Evolutionary conservation across 352 stramenopile genomes (phyloP).

Genomic region (Pythium sp.): DNA sequence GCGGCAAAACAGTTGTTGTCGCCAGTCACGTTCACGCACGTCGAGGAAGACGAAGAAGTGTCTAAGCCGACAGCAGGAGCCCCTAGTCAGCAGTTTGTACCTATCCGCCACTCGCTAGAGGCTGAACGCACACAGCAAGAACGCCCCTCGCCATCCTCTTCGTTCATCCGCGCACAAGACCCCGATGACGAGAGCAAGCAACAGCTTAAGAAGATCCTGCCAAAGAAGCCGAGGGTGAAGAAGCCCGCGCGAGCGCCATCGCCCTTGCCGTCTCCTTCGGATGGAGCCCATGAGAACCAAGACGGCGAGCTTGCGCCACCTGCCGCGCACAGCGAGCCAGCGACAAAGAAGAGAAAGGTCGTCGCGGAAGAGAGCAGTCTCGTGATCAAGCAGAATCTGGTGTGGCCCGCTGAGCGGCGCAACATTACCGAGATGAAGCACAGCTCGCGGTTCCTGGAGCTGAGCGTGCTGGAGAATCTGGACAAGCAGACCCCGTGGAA

Average conservation of each 20-base stretch:
- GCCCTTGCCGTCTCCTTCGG: background rate
- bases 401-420: constrained; percentile 34
- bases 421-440: constrained; percentile 43
- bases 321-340: background rate
- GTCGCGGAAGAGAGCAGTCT: constrained; percentile 9
- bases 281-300: background rate
- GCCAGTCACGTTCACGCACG: constrained; percentile 17
- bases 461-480: constrained; percentile 24
- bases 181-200: background rate
- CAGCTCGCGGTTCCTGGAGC: constrained; percentile 29
- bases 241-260: constrained; percentile 6
- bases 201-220: constrained; percentile 13
- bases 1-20: constrained; percentile 21
- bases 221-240: constrained; percentile 16
- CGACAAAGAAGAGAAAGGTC: constrained; percentile 17
- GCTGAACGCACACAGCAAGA: background rate
- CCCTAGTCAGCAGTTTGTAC: background rate
- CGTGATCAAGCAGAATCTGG: constrained; percentile 39
- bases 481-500: constrained; percentile 35
- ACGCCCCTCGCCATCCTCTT: background rate
- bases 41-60: constrained; percentile 13
- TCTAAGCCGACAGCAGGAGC: background rate
- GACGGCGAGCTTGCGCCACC: background rate
- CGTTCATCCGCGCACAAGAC: constrained; percentile 6
- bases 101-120: constrained; percentile 3